These are phyloP conservation scores for Amanita fuliginea DNA, from an alignment of 768 basidiomycete species.

Conservation along the genomic window DNA sequence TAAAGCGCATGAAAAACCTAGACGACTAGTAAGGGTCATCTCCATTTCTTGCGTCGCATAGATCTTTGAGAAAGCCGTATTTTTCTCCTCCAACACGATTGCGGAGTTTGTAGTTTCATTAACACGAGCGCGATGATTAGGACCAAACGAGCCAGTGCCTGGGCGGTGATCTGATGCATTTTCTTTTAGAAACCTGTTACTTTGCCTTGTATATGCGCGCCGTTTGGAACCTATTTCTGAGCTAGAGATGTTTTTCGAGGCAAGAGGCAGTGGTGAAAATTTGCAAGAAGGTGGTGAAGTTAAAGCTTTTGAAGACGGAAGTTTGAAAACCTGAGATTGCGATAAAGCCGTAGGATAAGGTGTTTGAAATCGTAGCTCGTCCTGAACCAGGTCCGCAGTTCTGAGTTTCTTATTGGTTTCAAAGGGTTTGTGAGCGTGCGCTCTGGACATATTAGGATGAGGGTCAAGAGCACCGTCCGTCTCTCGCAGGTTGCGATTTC, in stretches of 20 bases:
- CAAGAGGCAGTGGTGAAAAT: not conserved
- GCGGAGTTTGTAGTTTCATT: not conserved
- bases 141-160: not conserved
- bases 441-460: not conserved
- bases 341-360: constrained; percentile 5
- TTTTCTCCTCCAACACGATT: not conserved
- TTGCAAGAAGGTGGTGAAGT: not conserved
- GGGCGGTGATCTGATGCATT: not conserved
- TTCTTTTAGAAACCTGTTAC: constrained; percentile 4
- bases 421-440: not conserved
- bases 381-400: not conserved
- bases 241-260: not conserved
- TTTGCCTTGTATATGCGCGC: not conserved
- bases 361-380: not conserved
- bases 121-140: not conserved
- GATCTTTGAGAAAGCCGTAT: not conserved
- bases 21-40: not conserved
- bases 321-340: constrained; percentile 5
- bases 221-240: not conserved
- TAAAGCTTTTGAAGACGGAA: not conserved
- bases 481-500: not conserved
- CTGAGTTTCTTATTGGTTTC: not conserved
- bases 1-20: not conserved
- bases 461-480: not conserved
- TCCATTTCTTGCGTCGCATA: not conserved